Evolutionary conservation across 345 rosid genomes (phyloP).

Genomic region (Toxicodendron radicans): DNA sequence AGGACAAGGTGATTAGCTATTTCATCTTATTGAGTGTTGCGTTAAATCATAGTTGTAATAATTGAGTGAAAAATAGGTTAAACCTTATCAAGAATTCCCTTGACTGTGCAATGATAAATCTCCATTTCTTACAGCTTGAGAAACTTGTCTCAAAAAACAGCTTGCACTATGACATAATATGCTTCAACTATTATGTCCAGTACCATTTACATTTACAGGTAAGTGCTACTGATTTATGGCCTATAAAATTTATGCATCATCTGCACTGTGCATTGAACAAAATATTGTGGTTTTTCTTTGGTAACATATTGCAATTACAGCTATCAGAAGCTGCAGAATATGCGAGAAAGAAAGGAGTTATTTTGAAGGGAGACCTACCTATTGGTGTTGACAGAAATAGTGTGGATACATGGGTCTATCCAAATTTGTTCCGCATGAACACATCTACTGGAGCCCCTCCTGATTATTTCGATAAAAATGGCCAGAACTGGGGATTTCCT

Average conservation of each 20-base stretch:
- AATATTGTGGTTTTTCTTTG: constrained; percentile 22
- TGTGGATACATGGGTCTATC: constrained; percentile 94
- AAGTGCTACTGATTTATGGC: constrained; percentile 24
- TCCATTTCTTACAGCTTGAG: constrained; percentile 57
- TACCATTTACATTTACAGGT: constrained; percentile 86
- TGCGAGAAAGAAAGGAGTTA: constrained; percentile 75
- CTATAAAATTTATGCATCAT: background rate
- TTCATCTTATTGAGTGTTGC: constrained; percentile 11
- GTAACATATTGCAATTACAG: constrained; percentile 42
- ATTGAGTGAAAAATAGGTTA: background rate
- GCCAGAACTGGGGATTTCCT: constrained; percentile 99
- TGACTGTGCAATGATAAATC: background rate
- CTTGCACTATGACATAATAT: constrained; percentile 61
- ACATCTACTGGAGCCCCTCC: constrained; percentile 99
- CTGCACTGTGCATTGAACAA: constrained; percentile 20
- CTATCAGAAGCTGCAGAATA: constrained; percentile 81
- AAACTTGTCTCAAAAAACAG: constrained; percentile 78
- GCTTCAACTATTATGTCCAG: constrained; percentile 87
- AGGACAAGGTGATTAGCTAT: constrained; percentile 56
- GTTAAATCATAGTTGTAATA: background rate
- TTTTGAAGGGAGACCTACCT: constrained; percentile 94
- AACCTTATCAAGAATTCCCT: background rate
- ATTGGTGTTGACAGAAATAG: constrained; percentile 95
- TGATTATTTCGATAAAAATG: constrained; percentile 93
- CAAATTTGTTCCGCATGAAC: constrained; percentile 85